Base-by-base conservation (phyloP, 2,329 filamentous ascomycete genomes). In the Passalora sequoiae region DNA sequence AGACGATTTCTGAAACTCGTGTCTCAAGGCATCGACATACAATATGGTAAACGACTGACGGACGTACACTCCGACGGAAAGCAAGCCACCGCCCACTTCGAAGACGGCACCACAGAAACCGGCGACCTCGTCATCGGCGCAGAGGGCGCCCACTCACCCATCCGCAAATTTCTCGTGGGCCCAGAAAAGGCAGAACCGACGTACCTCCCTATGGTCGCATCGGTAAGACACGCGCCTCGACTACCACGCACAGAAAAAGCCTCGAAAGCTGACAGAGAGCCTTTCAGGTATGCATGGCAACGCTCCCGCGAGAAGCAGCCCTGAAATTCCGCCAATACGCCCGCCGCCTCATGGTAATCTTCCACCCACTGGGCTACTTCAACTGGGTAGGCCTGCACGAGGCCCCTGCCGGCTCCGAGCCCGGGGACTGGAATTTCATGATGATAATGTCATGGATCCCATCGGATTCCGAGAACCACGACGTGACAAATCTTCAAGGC, bases 71-170 rank as follows among this genome's bases (percentile, higher is more conserved):
- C 46, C 4, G 41, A 44, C 25, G 30, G 35, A 24, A 37, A 48
- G 7, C 27, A 32, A 9, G 49, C 49, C 10, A 49, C 43, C 19
- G 49, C 43, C 2, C 57, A 44, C 7, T 61, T 61, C 49, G 50
- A 54, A 30, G 56, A 61, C 22, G 56, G 56, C 32, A 55, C 46
- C 2, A 48, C 43, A 19, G 52, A 44, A 15, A 50, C 45, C 7
- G 58, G 43, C 3, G 50, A 57, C 33, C 43, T 61, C 15, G 51
- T 61, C 29, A 49, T 61, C 41, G 60, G 62, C 31, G 54, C 13
- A n/a, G 49, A 52, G 40, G 59, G 61, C 15, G 64, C 68, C 3
- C 59, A 57, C 51, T 63, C 59, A 24, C 56, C 61, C 28, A 37
- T 47, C 8, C 36, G 49, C n/a, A 43, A 52, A 10, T 49, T 32